phyloP scores from a whole-genome alignment of 2,329 filamentous ascomycete species.

The Lasiodiplodia sp. region DNA sequence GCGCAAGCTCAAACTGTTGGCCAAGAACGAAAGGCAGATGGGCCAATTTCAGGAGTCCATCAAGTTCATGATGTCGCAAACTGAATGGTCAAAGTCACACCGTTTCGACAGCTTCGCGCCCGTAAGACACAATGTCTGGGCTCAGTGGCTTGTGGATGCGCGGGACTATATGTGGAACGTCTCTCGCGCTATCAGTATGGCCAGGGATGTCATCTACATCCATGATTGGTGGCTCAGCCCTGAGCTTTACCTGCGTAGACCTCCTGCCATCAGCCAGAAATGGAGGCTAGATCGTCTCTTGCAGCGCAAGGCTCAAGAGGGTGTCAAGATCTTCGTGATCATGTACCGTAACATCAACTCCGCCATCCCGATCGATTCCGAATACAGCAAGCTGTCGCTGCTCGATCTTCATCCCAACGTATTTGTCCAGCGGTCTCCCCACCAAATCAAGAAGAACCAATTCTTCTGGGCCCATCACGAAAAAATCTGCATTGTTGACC shows the following conservation, averaged over 20 bases:
- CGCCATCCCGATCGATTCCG: slow-evolving; percentile 95
- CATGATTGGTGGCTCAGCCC: slow-evolving; percentile 99
- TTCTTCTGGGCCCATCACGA: slow-evolving; percentile 99
- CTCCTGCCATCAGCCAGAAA: slow-evolving; percentile 95
- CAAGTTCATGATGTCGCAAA: slow-evolving; percentile 80
- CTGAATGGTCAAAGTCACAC: slow-evolving; percentile 82
- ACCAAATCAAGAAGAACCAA: slow-evolving; percentile 98
- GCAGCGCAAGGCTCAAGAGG: slow-evolving; percentile 92
- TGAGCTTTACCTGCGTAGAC: slow-evolving; percentile 92
- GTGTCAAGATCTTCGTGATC: slow-evolving; percentile 97
- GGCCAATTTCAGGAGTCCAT: slow-evolving; percentile 95
- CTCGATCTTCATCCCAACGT: slow-evolving; percentile 96
- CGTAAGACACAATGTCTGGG: slow-evolving; percentile 83
- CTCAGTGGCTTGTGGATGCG: slow-evolving; percentile 95
- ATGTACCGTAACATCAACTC: slow-evolving; percentile 98
- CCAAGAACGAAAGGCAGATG: slow-evolving; percentile 87
- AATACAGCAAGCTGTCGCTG: slow-evolving; percentile 96
- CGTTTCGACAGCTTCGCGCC: slow-evolving; percentile 95
- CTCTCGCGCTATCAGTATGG: slow-evolving; percentile 94
- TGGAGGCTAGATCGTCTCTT: slow-evolving; percentile 94
- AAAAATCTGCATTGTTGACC: slow-evolving; percentile 96
- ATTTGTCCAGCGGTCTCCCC: slow-evolving; percentile 93
- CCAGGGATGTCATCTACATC: slow-evolving; percentile 97
- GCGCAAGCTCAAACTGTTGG: slow-evolving; percentile 87
- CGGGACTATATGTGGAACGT: slow-evolving; percentile 99